These are phyloP conservation scores for Lentinula sp. DNA, from an alignment of 768 basidiomycete genomes.

Conservation along the genomic window DNA sequence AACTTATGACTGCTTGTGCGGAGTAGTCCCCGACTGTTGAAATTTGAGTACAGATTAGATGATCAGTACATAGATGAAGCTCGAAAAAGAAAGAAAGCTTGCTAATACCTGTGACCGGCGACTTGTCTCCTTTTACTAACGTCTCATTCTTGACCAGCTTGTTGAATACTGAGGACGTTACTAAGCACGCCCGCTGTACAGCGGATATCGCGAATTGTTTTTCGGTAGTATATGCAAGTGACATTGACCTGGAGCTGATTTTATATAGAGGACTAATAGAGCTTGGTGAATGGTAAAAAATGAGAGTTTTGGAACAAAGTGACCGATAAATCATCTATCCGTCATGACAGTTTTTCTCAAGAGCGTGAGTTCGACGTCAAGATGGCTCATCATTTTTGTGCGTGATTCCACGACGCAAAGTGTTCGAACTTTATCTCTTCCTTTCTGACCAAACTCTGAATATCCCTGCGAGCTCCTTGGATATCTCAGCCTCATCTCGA, in stretches of 20 bases:
- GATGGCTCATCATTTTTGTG: not conserved
- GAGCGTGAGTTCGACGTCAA: not conserved
- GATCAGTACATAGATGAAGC: not conserved
- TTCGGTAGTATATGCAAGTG: conserved; percentile 54
- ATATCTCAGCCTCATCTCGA: no score
- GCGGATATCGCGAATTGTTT: conserved; percentile 80
- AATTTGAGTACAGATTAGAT: not conserved
- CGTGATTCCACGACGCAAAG: no score
- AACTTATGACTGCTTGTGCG: conserved; percentile 87
- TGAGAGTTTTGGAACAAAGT: not conserved
- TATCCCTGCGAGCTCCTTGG: no score
- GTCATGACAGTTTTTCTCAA: not conserved
- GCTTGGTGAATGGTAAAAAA: not conserved
- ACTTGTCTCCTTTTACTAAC: conserved; percentile 86
- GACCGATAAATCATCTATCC: not conserved
- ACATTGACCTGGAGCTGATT: conserved; percentile 29
- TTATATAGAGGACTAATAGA: not conserved
- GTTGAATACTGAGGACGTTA: conserved; percentile 84
- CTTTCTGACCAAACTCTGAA: no score
- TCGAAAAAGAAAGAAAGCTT: not conserved
- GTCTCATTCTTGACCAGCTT: conserved; percentile 82
- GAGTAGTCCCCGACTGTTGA: conserved; percentile 84
- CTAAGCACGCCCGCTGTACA: conserved; percentile 77
- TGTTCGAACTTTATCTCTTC: no score
- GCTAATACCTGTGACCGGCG: conserved; percentile 74